Evolutionary conservation across 2,329 filamentous ascomycete genomes (phyloP).

Genomic region (Apiospora rasikravindrae): DNA sequence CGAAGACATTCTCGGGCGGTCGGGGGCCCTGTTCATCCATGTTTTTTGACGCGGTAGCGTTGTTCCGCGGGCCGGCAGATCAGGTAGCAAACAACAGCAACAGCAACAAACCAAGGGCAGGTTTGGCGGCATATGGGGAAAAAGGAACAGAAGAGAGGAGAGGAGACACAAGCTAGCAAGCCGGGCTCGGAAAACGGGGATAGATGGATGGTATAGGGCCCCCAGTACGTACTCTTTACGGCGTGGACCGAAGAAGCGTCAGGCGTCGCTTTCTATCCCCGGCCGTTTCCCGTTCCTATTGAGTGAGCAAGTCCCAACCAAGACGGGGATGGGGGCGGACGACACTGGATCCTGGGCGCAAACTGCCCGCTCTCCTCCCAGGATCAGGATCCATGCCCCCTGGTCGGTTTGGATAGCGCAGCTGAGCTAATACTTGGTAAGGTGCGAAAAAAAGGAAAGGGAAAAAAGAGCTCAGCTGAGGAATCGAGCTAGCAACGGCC

Average conservation of each 20-base stretch:
- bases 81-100: neutral
- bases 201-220: constrained; percentile 1
- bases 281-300: neutral
- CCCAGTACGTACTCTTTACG: neutral
- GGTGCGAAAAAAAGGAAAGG: neutral
- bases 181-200: neutral
- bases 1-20: neutral
- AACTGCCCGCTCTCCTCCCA: neutral
- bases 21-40: constrained; percentile 10
- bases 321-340: constrained; percentile 1
- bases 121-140: constrained; percentile 1
- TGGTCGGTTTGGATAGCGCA: neutral
- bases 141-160: neutral
- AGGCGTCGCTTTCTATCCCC: neutral
- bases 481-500: constrained; percentile 4
- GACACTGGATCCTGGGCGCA: neutral
- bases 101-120: neutral
- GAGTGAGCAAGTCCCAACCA: neutral
- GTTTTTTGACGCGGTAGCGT: neutral
- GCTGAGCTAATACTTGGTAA: neutral
- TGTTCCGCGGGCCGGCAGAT: neutral
- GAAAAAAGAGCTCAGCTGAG: constrained; percentile 3
- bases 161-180: neutral
- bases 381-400: constrained; percentile 11
- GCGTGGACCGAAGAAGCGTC: neutral